Evolutionary conservation across 2,329 filamentous ascomycete genomes (phyloP), one percentile per base, ranked within the genome.

Genomic region (Alternaria angustiovoidea): DNA sequence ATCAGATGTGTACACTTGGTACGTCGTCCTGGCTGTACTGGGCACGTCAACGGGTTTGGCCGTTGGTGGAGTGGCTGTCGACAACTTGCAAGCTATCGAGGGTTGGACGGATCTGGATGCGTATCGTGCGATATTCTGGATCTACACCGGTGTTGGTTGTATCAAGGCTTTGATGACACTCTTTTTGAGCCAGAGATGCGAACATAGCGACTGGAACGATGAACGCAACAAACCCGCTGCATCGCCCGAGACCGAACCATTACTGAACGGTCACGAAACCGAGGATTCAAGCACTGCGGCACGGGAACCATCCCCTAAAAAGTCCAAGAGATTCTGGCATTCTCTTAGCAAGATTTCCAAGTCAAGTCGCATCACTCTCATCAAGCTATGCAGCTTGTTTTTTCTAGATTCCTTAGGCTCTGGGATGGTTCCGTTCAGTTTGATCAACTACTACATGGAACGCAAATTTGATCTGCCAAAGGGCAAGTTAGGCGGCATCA

Each of bases 361-460:
- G 3, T 80, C 85, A n/a, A 88, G 84, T 36, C 78, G 83, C 7
- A 69, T 79, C 0, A 82, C 88, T 30, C 80, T 91, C 6, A 74
- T 85, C 52, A 86, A 87, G 51, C 81, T 94, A 0, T 90, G 88
- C 70, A 76, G 90, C 7, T 80, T 94, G 1, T 90, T 93, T 67
- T 85, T 84, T 1, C 70, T 93, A 6, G 91, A 93, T 73, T 86
- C 88, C 0, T 85, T 93, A 57, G 90, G 89, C 1, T 89, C 88
- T 1, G 91, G 91, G 2, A 84, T 94, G 73, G 89, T 88, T 4
- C 86, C 77, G 16, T 79, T 77, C 67, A 77, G 78, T 9, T 56
- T 76, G 8, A 67, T 80, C 32, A 84, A 87, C 64, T 87, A 83
- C 57, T 87, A 86, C 72, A 86, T 85, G 74, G 83, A 88, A 67